Percentiles rank a stretch among this genome's conserved stretches.
Conservation (phyloP, 2,329 filamentous ascomycete genomes). For the Aureobasidium melanogenum region DNA sequence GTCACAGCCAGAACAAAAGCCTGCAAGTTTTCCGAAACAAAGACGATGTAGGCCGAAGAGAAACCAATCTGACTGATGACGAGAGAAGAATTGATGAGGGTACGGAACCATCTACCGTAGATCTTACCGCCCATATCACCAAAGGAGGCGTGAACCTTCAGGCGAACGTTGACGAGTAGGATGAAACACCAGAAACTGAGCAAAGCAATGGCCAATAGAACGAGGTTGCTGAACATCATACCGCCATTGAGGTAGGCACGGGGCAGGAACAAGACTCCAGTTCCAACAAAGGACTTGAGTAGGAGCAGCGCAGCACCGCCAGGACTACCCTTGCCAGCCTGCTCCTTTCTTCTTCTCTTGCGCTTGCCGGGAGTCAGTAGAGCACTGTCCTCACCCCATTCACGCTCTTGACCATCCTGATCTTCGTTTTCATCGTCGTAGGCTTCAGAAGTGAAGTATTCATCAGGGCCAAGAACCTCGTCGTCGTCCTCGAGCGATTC, state of each 20-base stretch:
- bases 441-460: constrained; percentile 79
- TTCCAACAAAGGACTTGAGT: constrained; percentile 96
- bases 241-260: constrained; percentile 92
- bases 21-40: constrained; percentile 90
- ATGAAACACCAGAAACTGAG: constrained; percentile 98
- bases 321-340: constrained; percentile 68
- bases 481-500: constrained; percentile 96
- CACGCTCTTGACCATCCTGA: constrained; percentile 49
- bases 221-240: constrained; percentile 91
- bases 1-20: constrained; percentile 90
- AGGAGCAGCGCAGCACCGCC: constrained; percentile 75
- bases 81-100: constrained; percentile 79
- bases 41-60: constrained; percentile 91
- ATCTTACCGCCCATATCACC: constrained; percentile 91
- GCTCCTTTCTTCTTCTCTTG: constrained; percentile 66
- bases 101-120: constrained; percentile 84
- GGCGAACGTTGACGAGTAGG: constrained; percentile 74
- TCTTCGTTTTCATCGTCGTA: constrained; percentile 45
- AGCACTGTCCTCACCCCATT: constrained; percentile 81
- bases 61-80: constrained; percentile 95
- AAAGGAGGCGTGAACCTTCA: constrained; percentile 87
- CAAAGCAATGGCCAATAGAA: constrained; percentile 74
- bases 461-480: constrained; percentile 74
- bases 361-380: constrained; percentile 62
- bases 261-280: constrained; percentile 86